Evolutionary conservation across 228 moss, liverwort and hornwort species (phyloP), one percentile per base, ranked within the genome.

Genomic region (Sphagnum magellanicum): DNA sequence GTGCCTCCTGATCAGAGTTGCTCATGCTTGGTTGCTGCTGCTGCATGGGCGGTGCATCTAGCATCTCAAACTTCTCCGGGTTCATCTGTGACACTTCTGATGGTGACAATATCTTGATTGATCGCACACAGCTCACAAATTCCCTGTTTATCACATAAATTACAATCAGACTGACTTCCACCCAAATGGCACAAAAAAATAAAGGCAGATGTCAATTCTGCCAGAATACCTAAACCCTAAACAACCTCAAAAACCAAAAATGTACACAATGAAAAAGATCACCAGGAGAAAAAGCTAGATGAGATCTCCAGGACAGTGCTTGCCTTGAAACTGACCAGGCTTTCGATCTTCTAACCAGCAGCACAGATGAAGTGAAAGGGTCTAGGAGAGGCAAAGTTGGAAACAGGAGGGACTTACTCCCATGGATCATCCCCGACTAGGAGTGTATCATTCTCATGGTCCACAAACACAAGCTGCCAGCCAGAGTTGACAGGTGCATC

Each of bases 341-440:
- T 32, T 32, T 32, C 3, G 1, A 32, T 3, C 32, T 32, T 32
- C 32, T 32, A 32, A 32, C 32, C 32, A 32, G 32, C 32, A 32
- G 32, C 32, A 32, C 32, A 32, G 32, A 32, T 32, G 32, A 32
- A 32, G 3, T 32, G 32, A 32, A 32, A 32, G 32, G 32, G 32
- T 32, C 32, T 32, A 32, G 32, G 32, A 32, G 32, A 32, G 32
- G 32, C 3, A 32, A 32, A 32, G 32, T 32, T 32, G 32, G 32
- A 32, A 32, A 32, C 3, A 32, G 32, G 32, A 32, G 32, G 7
- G 64, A 74, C 89, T 87, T 87, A 94, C 94, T 91, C 89, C 94
- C 94, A 94, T 15, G 94, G 94, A 74, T 94, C 94, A 63, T 94
- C 94, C 5, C 94, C 94, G 48, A 94, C 86, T n/a, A 94, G 82